Evolutionary conservation across 2,329 filamentous ascomycete species (phyloP).

Genomic region (Mollisia scopiformis): DNA sequence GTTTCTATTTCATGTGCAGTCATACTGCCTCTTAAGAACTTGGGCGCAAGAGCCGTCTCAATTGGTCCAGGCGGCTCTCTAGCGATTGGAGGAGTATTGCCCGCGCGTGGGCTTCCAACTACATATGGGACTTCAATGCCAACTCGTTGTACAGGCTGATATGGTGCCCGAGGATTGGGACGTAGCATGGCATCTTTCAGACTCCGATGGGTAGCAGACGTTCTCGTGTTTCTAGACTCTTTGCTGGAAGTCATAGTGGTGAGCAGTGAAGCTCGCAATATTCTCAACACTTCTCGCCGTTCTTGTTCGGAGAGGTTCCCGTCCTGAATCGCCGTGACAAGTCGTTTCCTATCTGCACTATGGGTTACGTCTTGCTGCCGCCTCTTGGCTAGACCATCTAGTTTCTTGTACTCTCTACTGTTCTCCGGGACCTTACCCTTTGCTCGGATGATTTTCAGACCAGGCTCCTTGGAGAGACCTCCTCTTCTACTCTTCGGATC

Average conservation of each 20-base stretch:
- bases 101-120: not conserved
- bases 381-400: not conserved
- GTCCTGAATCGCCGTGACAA: not conserved
- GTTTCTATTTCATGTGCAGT: slow-evolving; percentile 29
- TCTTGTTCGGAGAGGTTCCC: not conserved
- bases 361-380: too few relatives aligned
- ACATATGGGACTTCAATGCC: not conserved
- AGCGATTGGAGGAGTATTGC: not conserved
- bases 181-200: not conserved
- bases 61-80: not conserved
- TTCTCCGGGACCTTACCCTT: too few relatives aligned
- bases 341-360: too few relatives aligned
- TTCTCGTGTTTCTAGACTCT: not conserved
- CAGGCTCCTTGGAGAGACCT: too few relatives aligned
- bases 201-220: not conserved
- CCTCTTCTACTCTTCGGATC: too few relatives aligned
- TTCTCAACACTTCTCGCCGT: not conserved
- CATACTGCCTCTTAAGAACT: not conserved
- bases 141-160: not conserved
- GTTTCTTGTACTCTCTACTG: not conserved
- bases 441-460: not conserved
- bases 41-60: not conserved
- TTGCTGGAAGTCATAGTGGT: not conserved
- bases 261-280: not conserved
- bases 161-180: not conserved